Evolutionary conservation across 495 filamentous ascomycete genomes (phyloP), one percentile per base, ranked within the genome.

Genomic region (Talaromyces ruber): DNA sequence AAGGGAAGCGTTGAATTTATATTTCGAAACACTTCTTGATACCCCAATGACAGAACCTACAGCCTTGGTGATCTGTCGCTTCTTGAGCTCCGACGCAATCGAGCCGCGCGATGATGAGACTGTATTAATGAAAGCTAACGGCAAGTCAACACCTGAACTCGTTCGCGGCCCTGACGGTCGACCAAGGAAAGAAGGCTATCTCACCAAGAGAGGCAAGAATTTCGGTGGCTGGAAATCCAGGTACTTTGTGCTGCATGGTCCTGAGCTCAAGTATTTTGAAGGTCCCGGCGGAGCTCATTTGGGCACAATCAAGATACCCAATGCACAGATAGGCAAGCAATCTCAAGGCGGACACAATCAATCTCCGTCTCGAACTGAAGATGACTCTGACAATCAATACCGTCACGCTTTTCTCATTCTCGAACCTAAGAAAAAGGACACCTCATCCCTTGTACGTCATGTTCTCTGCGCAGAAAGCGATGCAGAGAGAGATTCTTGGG

Each of bases 221-320:
- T 98, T 98, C 74, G 94, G 94, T 25, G 94, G 94, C n/a, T 98
- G 94, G 94, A 98, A 98, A 71, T 91, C 91, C 16, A 82, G 94
- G 60, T 98, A 90, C 70, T 98, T 98, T 66, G 82, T 96, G 51
- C 82, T 98, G 1, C 91, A 98, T 67, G 92, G 92, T 2, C 90
- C 95, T 16, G 81, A 91, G 37, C 74, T 98, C 64, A 91, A 88
- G 67, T 98, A 98, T 70, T 97, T 91, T 68, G 94, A 98, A 72
- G 82, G 86, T 3, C 90, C 89, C 0, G 91, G 92, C 47, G 94
- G 94, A 12, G 81, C 91, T 26, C 90, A 96, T 70, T 76, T 98
- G 57, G 94, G 94, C 9, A 93, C 92, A 22, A 97, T 98, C 73
- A 97, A 92, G 74, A 83, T 98, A 21, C 82, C 86, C 60, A 90